Percentiles rank a stretch among this genome's conserved stretches.
phyloP scores from a whole-genome alignment of 2,329 filamentous ascomycete genomes.

The Fusarium sp. region DNA sequence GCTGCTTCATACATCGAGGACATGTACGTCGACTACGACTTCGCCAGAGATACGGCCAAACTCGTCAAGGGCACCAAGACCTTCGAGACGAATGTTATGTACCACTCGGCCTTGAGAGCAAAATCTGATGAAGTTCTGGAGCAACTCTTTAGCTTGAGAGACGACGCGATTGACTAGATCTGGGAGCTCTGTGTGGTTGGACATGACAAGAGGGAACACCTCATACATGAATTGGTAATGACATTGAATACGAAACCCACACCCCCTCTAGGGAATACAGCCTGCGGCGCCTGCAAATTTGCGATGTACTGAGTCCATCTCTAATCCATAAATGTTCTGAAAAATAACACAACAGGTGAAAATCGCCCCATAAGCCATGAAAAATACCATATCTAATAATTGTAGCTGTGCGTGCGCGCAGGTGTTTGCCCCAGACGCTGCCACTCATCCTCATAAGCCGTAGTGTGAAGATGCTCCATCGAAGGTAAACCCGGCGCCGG shows the following conservation, averaged over 20 bases:
- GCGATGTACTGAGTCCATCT: neutral
- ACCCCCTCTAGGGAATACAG: neutral
- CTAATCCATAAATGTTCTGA: neutral
- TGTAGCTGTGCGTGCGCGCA: slow-evolving; percentile 4
- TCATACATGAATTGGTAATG: slow-evolving; percentile 2
- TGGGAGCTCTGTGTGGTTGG: neutral
- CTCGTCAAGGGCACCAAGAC: slow-evolving; percentile 83
- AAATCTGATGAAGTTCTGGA: slow-evolving; percentile 82
- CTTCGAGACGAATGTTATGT: slow-evolving; percentile 87
- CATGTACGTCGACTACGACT: slow-evolving; percentile 89
- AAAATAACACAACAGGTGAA: neutral
- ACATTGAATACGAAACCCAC: slow-evolving; percentile 13
- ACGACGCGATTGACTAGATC: slow-evolving; percentile 71
- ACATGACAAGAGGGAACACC: neutral
- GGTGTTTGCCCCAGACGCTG: slow-evolving; percentile 19
- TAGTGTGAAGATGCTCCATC: slow-evolving; percentile 54
- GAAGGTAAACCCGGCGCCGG: slow-evolving; percentile 56
- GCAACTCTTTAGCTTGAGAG: slow-evolving; percentile 81
- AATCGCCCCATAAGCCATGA: neutral
- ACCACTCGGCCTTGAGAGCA: slow-evolving; percentile 84
- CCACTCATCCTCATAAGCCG: slow-evolving; percentile 26
- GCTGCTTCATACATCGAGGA: slow-evolving; percentile 87
- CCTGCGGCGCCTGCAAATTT: neutral
- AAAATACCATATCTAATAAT: neutral
- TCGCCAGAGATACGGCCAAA: slow-evolving; percentile 79